Conservation (phyloP, 805 yeast genomes). For the Candida vartiovaarae region DNA sequence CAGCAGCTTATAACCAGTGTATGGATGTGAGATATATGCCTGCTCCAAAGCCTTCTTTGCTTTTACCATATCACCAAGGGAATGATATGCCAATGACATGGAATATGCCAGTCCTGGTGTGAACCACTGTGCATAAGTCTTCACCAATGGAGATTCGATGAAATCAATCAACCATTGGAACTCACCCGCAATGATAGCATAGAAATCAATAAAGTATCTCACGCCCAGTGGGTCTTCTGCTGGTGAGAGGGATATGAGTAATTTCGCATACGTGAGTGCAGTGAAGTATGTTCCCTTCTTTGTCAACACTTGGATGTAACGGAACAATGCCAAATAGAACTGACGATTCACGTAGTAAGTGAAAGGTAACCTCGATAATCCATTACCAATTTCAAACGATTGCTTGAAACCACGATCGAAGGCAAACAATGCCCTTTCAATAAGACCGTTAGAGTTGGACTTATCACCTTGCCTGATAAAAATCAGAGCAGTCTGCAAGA, state of each 20-base stretch:
- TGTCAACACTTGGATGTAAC: conserved; percentile 62
- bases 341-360: conserved; percentile 71
- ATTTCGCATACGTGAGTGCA: conserved; percentile 69
- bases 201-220: conserved; percentile 74
- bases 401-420: conserved; percentile 69
- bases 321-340: conserved; percentile 65
- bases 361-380: conserved; percentile 63
- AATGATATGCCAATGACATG: conserved; percentile 52
- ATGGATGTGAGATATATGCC: conserved; percentile 55
- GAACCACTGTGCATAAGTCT: conserved; percentile 56
- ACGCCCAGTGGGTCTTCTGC: conserved; percentile 81
- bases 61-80: conserved; percentile 29
- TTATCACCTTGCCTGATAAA: conserved; percentile 68
- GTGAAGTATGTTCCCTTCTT: conserved; percentile 74
- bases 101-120: conserved; percentile 71
- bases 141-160: conserved; percentile 46
- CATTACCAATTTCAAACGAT: conserved; percentile 47
- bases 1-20: conserved; percentile 44
- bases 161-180: conserved; percentile 54
- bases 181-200: conserved; percentile 61
- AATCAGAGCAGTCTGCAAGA: conserved; percentile 73
- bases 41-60: conserved; percentile 42
- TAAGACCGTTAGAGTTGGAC: conserved; percentile 61
- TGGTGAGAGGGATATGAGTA: conserved; percentile 63
- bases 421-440: conserved; percentile 72